Conservation (phyloP, 2,329 filamentous ascomycete species). For the Malbranchea cinnamomea region DNA sequence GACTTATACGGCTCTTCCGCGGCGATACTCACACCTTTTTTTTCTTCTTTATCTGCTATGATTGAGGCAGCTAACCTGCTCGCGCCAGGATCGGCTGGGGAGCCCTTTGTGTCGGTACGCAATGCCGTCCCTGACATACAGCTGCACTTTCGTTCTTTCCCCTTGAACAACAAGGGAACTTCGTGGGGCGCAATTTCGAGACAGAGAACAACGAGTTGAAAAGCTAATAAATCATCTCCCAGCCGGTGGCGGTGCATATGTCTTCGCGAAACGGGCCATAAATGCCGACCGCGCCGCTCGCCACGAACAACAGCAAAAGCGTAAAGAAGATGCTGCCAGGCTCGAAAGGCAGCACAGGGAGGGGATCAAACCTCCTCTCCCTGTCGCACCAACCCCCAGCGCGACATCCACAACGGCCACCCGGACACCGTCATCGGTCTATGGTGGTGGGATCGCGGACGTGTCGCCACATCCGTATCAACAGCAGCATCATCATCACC, state of each 20-base stretch:
- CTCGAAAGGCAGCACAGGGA: constrained; percentile 8
- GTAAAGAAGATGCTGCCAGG: constrained; percentile 13
- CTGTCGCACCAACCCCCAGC: constrained; percentile 4
- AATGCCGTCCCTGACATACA: too few species aligned
- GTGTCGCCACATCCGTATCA: neutral
- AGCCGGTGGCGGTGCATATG: constrained; percentile 87
- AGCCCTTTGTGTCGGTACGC: constrained; percentile 64
- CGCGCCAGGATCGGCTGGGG: constrained; percentile 72
- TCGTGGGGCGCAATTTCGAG: constrained; percentile 8
- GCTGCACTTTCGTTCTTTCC: too few species aligned
- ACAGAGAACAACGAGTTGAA: too few species aligned
- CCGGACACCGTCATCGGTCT: neutral
- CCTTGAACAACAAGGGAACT: constrained; percentile 4
- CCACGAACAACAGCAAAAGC: constrained; percentile 41
- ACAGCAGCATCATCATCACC: neutral
- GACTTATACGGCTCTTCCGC: neutral
- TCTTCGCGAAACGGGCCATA: constrained; percentile 88
- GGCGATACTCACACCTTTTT: neutral
- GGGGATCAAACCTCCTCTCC: constrained; percentile 10
- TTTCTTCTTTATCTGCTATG: constrained; percentile 1
- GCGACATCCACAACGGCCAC: neutral
- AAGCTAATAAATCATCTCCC: too few species aligned
- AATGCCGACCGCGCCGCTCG: constrained; percentile 71
- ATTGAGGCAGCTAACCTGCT: constrained; percentile 9
- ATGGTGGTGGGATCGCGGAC: constrained; percentile 2